Base-by-base conservation (phyloP, 441 rosid species). In the Euphorbia celastroides region DNA sequence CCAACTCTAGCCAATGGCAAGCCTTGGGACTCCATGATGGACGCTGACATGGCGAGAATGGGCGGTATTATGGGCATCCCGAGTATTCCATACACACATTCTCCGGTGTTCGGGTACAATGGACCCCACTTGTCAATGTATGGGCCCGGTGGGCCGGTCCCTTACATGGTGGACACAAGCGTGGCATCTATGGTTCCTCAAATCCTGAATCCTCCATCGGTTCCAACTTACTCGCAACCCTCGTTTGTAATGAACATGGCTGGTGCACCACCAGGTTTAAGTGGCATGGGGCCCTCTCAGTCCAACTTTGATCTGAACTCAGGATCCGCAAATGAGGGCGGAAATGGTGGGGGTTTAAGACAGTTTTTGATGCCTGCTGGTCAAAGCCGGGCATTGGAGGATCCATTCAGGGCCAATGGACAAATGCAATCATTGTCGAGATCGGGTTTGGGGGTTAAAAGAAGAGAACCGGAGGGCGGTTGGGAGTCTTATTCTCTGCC, bases 401-500 rank as follows among this genome's bases (percentile, higher is more conserved):
- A 93, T 69, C 89, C 80, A 51, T 67, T 82, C 19, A 74, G 88
- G 74, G 78, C 73, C 65, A 79, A 68, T 69, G 68, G n/a, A n/a
- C n/a, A n/a, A n/a, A n/a, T 79, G 34, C 94, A 81, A 59, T 80
- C 90, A 13, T 74, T 91, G n/a, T 81, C 92, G 3, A 81, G 89
- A 78, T 82, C 93, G 8, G 82, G 83, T 36, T 69, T 78, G 17
- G 93, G 87, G 42, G 86, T 76, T 22, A 94, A 92, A 77, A 83
- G 97, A 68, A 89, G 90, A 82, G 96, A 92, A 74, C 93, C 95
- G 0, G 98, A 95, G 28, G 57, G 88, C 22, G 89, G 90, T 27
- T 83, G 96, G 96, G 98, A 92, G 30, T 66, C 68, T 3, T 80
- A 65, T 79, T 71, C 81, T 0, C 62, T 80, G 50, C 78, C 71